Percentiles rank a stretch among this genome's conserved stretches.
These are phyloP conservation scores for Fusarium decemcellulare DNA, from an alignment of 2,329 filamentous ascomycete species.

Conservation along the genomic window DNA sequence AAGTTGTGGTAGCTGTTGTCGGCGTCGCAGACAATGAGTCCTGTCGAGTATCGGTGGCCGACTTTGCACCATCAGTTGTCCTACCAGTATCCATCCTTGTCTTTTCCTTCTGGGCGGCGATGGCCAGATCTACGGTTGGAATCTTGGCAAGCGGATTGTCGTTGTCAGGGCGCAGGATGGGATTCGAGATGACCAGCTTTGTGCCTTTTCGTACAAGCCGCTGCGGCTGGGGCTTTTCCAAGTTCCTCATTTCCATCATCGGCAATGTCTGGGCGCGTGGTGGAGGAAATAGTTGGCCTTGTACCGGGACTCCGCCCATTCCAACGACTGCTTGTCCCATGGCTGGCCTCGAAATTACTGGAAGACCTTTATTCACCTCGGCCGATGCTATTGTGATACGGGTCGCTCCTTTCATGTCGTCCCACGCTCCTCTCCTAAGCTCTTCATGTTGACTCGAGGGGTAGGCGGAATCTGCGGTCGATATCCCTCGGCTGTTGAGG, in stretches of 20 bases:
- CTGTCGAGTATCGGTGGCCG: conserved; percentile 5
- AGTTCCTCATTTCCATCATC: conserved; percentile 28
- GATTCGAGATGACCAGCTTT: conserved; percentile 65
- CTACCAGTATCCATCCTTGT: conserved; percentile 56
- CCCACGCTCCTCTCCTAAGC: conserved; percentile 59
- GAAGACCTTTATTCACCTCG: conserved; percentile 49
- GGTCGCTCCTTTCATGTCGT: conserved; percentile 39
- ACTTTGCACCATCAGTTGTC: conserved; percentile 8
- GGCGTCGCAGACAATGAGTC: conserved; percentile 31
- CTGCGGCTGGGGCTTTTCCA: conserved; percentile 42
- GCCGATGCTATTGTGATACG: conserved; percentile 12
- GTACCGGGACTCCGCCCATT: conserved; percentile 56
- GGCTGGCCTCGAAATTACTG: conserved; percentile 55
- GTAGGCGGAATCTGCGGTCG: conserved; percentile 60
- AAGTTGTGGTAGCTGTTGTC: conserved; percentile 59
- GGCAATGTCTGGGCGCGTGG: conserved; percentile 50
- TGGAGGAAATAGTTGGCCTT: conserved; percentile 60
- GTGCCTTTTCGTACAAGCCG: conserved; percentile 49
- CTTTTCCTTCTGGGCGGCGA: conserved; percentile 62
- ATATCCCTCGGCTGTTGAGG: conserved; percentile 39
- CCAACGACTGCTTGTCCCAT: conserved; percentile 53
- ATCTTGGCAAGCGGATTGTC: conserved; percentile 61
- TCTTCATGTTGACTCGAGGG: conserved; percentile 65
- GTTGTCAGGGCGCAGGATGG: conserved; percentile 57
- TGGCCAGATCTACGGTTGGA: conserved; percentile 64